Evolutionary conservation across 2,329 filamentous ascomycete species (phyloP), one percentile per base, ranked within the genome.

Genomic region (Colletotrichum orchidophilum): DNA sequence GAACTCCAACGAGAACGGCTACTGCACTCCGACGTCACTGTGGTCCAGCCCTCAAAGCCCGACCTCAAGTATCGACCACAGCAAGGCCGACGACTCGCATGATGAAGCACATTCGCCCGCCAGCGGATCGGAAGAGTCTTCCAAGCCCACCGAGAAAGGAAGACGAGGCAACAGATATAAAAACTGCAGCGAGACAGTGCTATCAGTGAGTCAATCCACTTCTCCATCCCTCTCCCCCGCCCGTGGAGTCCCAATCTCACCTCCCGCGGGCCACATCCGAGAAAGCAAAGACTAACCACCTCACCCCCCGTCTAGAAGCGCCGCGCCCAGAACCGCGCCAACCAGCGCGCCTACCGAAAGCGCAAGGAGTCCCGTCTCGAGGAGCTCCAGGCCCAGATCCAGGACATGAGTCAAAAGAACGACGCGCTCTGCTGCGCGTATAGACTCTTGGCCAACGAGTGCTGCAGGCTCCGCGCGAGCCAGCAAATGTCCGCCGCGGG

Each of bases 161-260:
- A 55, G 67, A n/a, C 64, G 72, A 27, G 50, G 60, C 24, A 70
- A 64, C 57, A 67, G 69, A n/a, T 72, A 72, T 49, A 73, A 73
- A 57, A 68, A 73, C 49, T 73, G 72, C 72, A 73, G 55, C 64
- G 72, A 73, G 53, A 33, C 63, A 8, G 69, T 69, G 33, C 64
- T 72, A 55, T 65, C 64, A 21, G 72, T 73, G 35, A 70, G 72
- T 58, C 24, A n/a, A 46, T n/a, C 8, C 26, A 8, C 39, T 6
- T 11, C 7, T 46, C 18, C 39, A 39, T 11, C 21, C 5, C 11
- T 18, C 18, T 46, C 39, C 18, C 39, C 39, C n/a, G n/a, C n/a
- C n/a, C n/a, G n/a, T n/a, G n/a, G n/a, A n/a, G n/a, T n/a, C n/a
- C 39, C 18, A 18, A n/a, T n/a, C 39, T 46, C 39, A 46, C 9